phyloP scores from a whole-genome alignment of 805 yeast species.

The Starmerella etchellsii region DNA sequence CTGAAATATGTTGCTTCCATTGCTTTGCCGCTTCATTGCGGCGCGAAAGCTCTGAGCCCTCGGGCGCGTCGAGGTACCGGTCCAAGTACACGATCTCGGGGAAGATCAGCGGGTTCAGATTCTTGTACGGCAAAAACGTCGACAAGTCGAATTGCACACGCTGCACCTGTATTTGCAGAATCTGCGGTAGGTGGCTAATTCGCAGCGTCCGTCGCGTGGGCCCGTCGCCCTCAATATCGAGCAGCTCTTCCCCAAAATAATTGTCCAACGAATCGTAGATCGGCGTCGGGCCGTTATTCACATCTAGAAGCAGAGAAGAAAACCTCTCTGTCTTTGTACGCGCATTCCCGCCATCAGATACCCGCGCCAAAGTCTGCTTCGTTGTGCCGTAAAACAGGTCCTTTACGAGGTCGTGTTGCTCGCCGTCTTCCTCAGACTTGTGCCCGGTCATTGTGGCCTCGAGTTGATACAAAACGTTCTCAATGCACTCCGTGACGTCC shows the following conservation, averaged over 20 bases:
- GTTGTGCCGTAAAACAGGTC: conserved; percentile 74
- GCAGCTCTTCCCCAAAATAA: conserved; percentile 59
- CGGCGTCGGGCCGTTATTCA: conserved; percentile 77
- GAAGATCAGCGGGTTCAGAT: conserved; percentile 70
- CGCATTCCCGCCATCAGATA: conserved; percentile 26
- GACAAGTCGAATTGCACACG: conserved; percentile 81
- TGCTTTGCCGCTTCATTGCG: conserved; percentile 43
- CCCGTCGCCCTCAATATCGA: conserved; percentile 49
- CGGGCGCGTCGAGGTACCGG: conserved; percentile 56
- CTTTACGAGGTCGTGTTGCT: conserved; percentile 73
- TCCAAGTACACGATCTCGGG: conserved; percentile 71
- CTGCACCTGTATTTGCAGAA: conserved; percentile 85
- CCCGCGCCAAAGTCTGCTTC: conserved; percentile 48
- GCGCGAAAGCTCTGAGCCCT: conserved; percentile 36
- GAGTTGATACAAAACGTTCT: conserved; percentile 78
- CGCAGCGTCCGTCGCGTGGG: conserved; percentile 61
- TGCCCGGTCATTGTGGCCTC: conserved; percentile 49
- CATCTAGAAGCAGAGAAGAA: conserved; percentile 67
- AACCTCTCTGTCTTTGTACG: conserved; percentile 60
- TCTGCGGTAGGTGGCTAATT: conserved; percentile 58
- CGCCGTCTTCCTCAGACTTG: conserved; percentile 40
- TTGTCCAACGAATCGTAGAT: conserved; percentile 84
- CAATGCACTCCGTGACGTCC: conserved; percentile 95
- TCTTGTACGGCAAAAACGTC: conserved; percentile 62
- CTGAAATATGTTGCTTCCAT: conserved; percentile 37